phyloP scores from a whole-genome alignment of 352 stramenopile genomes.

The Lagenidium giganteum region DNA sequence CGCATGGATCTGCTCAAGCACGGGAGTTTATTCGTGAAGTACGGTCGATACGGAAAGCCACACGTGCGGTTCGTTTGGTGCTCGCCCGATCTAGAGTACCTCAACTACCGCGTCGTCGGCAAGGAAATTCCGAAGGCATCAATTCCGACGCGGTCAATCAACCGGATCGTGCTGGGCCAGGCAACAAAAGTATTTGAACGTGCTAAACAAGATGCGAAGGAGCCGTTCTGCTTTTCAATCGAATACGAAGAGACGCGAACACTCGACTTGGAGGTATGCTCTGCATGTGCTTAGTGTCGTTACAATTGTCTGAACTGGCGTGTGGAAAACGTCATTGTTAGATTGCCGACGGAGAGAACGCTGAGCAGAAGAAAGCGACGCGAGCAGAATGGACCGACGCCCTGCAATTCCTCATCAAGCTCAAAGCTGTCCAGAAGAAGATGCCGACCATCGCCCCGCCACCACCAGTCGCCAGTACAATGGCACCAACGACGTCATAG shows the following conservation, averaged over 20 bases:
- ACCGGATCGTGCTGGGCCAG: constrained; percentile 36
- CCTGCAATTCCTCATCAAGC: constrained; percentile 65
- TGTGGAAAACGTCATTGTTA: constrained; percentile 15
- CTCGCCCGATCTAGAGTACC: constrained; percentile 63
- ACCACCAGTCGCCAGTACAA: constrained; percentile 3
- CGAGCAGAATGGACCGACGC: constrained; percentile 64
- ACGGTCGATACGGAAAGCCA: constrained; percentile 64
- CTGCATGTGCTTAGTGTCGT: not conserved
- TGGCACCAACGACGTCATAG: not conserved
- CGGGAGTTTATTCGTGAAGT: constrained; percentile 76
- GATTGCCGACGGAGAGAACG: constrained; percentile 58
- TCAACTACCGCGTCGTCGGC: constrained; percentile 65
- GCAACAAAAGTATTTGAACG: constrained; percentile 60
- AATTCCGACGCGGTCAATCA: constrained; percentile 50
- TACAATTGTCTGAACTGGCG: not conserved
- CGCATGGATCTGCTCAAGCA: constrained; percentile 68
- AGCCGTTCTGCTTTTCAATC: constrained; percentile 68
- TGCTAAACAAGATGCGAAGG: constrained; percentile 36
- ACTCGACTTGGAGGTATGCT: constrained; percentile 61
- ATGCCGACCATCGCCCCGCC: not conserved
- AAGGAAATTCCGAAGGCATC: constrained; percentile 41
- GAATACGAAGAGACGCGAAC: constrained; percentile 72
- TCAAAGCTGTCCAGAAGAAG: constrained; percentile 42
- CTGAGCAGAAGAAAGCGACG: constrained; percentile 55
- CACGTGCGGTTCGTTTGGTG: constrained; percentile 83